A percentile compares a stretch with the other conserved stretches of the same genome.
These are phyloP conservation scores for Lentinula detonsa DNA, from an alignment of 768 basidiomycete species.

Conservation along the genomic window DNA sequence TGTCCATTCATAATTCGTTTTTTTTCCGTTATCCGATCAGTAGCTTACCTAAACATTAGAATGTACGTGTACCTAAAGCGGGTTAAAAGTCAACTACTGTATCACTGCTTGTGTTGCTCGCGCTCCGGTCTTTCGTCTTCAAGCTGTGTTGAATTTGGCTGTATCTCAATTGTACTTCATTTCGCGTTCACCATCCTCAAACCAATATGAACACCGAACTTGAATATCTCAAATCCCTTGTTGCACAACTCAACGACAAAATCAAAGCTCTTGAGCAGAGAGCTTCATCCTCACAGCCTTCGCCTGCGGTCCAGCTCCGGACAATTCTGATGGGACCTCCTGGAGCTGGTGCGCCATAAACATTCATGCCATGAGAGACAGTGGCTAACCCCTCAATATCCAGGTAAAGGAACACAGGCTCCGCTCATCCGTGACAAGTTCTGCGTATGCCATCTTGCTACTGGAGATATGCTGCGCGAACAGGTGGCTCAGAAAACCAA, in stretches of 20 bases:
- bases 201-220: conserved; percentile 52
- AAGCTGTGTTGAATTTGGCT: neutral
- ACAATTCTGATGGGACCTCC: conserved; percentile 95
- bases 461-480: conserved; percentile 97
- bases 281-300: conserved; percentile 42
- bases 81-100: neutral
- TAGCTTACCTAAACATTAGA: too few relatives aligned
- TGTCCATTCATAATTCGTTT: too few relatives aligned
- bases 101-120: neutral
- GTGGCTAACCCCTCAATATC: conserved; percentile 4
- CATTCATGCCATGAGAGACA: neutral
- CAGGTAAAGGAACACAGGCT: conserved; percentile 98
- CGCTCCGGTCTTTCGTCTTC: neutral
- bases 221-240: conserved; percentile 91
- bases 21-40: too few relatives aligned
- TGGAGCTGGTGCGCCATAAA: conserved; percentile 72
- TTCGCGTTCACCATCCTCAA: neutral
- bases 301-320: conserved; percentile 75
- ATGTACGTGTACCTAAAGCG: too few relatives aligned
- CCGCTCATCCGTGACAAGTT: conserved; percentile 88
- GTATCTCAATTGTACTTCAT: neutral
- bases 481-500: conserved; percentile 85
- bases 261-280: conserved; percentile 73
- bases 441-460: conserved; percentile 97
- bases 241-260: conserved; percentile 86